A percentile compares a stretch with the other conserved stretches of the same genome.
phyloP scores from a whole-genome alignment of 2,329 filamentous ascomycete genomes.

The Teratosphaeria destructans region DNA sequence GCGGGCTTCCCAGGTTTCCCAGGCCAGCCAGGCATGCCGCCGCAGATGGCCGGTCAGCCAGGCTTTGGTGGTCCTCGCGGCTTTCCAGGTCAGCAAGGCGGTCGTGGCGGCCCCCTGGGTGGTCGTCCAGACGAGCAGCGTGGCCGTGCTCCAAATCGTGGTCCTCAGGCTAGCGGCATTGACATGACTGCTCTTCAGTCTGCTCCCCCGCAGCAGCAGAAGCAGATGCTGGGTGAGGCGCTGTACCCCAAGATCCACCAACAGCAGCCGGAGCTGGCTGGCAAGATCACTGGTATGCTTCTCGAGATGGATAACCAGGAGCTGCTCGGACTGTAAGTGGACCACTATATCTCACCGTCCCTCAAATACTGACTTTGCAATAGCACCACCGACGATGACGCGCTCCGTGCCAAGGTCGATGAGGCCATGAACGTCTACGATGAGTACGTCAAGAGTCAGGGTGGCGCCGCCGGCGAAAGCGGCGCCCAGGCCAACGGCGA shows the following conservation, averaged over 20 bases:
- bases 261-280: constrained; percentile 88
- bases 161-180: constrained; percentile 26
- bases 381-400: constrained; percentile 79
- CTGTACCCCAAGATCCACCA: constrained; percentile 97
- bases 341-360: not conserved
- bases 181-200: constrained; percentile 42
- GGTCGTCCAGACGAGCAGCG: constrained; percentile 28
- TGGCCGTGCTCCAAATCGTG: constrained; percentile 28
- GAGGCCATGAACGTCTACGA: constrained; percentile 96
- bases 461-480: constrained; percentile 28
- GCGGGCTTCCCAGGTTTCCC: constrained; percentile 63
- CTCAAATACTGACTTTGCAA: not conserved
- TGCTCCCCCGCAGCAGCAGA: constrained; percentile 67
- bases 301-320: constrained; percentile 98
- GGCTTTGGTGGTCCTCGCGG: constrained; percentile 31
- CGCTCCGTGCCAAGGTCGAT: constrained; percentile 90
- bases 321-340: constrained; percentile 85
- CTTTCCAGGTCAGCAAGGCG: constrained; percentile 17
- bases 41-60: constrained; percentile 49
- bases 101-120: constrained; percentile 25
- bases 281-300: constrained; percentile 99
- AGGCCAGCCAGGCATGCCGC: constrained; percentile 36
- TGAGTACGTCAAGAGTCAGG: constrained; percentile 91
- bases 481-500: constrained; percentile 23
- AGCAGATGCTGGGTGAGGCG: constrained; percentile 95